phyloP scores from a whole-genome alignment of 768 basidiomycete species.

The Pulveroboletus sp. region DNA sequence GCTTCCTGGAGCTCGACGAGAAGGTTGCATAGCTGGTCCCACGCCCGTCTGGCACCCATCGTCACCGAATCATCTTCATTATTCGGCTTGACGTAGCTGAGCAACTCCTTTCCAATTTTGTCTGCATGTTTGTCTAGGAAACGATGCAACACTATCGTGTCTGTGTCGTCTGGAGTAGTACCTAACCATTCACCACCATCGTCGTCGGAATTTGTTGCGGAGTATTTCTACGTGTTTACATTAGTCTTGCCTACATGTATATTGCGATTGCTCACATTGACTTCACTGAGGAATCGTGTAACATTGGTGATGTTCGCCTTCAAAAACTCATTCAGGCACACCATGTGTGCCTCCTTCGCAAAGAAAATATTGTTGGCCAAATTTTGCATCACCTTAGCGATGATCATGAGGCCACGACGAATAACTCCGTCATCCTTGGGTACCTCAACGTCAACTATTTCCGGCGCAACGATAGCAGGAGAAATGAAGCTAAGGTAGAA shows the following conservation, averaged over 20 bases:
- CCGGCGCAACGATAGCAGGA: slow-evolving; percentile 85
- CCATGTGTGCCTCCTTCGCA: slow-evolving; percentile 88
- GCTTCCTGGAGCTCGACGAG: slow-evolving; percentile 77
- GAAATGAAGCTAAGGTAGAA: slow-evolving; percentile 71
- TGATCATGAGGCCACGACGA: slow-evolving; percentile 77
- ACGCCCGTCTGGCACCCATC: slow-evolving; percentile 71
- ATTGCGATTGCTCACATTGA: slow-evolving; percentile 49
- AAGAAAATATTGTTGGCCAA: slow-evolving; percentile 94
- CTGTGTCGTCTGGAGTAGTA: slow-evolving; percentile 79
- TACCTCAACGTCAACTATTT: slow-evolving; percentile 78
- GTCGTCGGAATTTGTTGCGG: slow-evolving; percentile 47
- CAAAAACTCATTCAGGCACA: slow-evolving; percentile 72
- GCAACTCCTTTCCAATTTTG: slow-evolving; percentile 83
- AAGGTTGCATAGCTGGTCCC: slow-evolving; percentile 77
- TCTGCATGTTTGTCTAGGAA: slow-evolving; percentile 85
- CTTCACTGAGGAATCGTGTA: slow-evolving; percentile 72
- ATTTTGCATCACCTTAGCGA: slow-evolving; percentile 92
- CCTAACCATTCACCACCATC: slow-evolving; percentile 71
- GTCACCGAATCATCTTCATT: slow-evolving; percentile 53
- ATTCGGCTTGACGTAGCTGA: slow-evolving; percentile 64
- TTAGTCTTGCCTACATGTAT: not conserved
- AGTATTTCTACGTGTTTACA: slow-evolving; percentile 37
- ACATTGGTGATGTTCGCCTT: slow-evolving; percentile 67
- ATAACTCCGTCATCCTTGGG: slow-evolving; percentile 60
- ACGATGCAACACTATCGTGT: slow-evolving; percentile 78